phyloP scores from a whole-genome alignment of 495 filamentous ascomycete genomes.

The Penicillium paxilli region DNA sequence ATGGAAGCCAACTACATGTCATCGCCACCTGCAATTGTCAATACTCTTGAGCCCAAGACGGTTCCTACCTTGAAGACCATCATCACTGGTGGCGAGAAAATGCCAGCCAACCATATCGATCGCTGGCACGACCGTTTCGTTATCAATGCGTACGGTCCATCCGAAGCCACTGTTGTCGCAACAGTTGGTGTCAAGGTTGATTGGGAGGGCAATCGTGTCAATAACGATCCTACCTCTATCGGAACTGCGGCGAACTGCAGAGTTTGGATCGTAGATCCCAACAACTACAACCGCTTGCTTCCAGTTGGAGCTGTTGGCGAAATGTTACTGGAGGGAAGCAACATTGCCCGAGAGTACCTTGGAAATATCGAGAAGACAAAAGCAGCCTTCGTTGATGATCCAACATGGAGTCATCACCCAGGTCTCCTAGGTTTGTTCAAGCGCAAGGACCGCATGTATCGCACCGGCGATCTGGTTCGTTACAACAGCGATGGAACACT shows the following conservation, averaged over 20 bases:
- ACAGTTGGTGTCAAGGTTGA: constrained; percentile 41
- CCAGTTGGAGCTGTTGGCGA: constrained; percentile 66
- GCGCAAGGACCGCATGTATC: constrained; percentile 40
- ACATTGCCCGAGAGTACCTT: constrained; percentile 60
- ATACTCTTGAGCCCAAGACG: constrained; percentile 43
- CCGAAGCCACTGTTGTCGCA: constrained; percentile 50
- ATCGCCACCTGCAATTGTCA: constrained; percentile 47
- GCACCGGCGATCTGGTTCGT: constrained; percentile 52
- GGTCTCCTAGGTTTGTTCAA: constrained; percentile 25
- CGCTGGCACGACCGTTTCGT: constrained; percentile 44
- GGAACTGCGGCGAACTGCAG: constrained; percentile 39
- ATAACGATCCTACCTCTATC: constrained; percentile 38
- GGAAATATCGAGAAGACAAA: constrained; percentile 55
- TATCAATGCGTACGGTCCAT: constrained; percentile 58
- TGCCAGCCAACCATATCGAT: constrained; percentile 43
- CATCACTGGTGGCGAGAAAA: constrained; percentile 57
- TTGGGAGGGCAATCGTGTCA: constrained; percentile 42
- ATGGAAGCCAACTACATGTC: constrained; percentile 41
- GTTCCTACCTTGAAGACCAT: constrained; percentile 52
- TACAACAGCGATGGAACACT: constrained; percentile 56
- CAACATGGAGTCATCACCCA: constrained; percentile 42
- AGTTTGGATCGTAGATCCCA: constrained; percentile 61
- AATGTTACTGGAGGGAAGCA: constrained; percentile 62
- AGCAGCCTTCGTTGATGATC: constrained; percentile 56
- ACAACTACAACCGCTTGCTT: constrained; percentile 55